Percentiles rank a stretch among this genome's conserved stretches.
Evolutionary conservation across 148 eudicot species (phyloP).

Genomic region (Vaccinium vitisidaea): DNA sequence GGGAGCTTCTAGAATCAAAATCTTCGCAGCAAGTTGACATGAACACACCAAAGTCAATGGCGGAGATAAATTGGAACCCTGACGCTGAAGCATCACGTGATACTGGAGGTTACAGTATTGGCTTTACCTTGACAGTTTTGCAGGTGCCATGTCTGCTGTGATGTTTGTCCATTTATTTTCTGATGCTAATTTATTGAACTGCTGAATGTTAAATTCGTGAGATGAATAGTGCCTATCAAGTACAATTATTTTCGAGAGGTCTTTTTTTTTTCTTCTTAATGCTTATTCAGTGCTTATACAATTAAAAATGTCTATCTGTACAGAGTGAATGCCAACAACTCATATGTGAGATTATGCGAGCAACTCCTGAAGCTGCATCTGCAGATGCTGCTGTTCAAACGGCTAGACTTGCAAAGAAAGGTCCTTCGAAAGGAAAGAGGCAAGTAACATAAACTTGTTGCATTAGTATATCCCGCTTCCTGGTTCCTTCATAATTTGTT

Average conservation of each 20-base stretch:
- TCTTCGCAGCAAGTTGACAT: slow-evolving; percentile 67
- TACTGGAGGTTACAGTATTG: slow-evolving; percentile 92
- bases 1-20: slow-evolving; percentile 93
- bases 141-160: slow-evolving; percentile 46
- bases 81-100: slow-evolving; percentile 70
- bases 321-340: slow-evolving; percentile 99
- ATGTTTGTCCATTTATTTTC: neutral
- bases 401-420: slow-evolving; percentile 91
- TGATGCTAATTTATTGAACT: slow-evolving; percentile 11
- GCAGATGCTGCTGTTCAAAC: slow-evolving; percentile 97
- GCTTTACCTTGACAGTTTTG: slow-evolving; percentile 84
- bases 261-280: neutral
- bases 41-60: slow-evolving; percentile 78
- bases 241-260: neutral
- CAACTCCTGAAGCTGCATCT: slow-evolving; percentile 97
- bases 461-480: neutral
- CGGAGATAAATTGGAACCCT: slow-evolving; percentile 68
- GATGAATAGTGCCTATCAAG: neutral
- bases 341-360: slow-evolving; percentile 94
- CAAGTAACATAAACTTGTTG: slow-evolving; percentile 29
- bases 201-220: neutral
- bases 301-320: slow-evolving; percentile 9
- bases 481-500: neutral
- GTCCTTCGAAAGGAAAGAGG: slow-evolving; percentile 84
- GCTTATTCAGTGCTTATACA: slow-evolving; percentile 10